Percentiles rank a stretch among this genome's conserved stretches.
Evolutionary conservation across 2,329 filamentous ascomycete genomes (phyloP).

Genomic region (Didymella pinodella): DNA sequence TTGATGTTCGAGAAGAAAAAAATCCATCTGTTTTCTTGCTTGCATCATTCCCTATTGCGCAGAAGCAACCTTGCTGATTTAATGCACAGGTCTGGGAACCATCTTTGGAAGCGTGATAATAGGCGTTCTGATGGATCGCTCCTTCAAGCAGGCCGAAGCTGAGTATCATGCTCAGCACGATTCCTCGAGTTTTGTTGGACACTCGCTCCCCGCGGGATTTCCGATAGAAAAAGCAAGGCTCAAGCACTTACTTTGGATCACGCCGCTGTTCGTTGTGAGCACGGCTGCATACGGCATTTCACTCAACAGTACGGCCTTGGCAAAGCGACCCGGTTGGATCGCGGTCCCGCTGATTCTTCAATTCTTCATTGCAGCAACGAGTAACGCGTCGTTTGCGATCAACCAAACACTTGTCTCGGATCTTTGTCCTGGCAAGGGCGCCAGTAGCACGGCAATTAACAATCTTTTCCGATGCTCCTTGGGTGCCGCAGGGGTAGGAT

Average conservation of each 20-base stretch:
- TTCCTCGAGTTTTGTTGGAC: background rate
- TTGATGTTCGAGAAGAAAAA: background rate
- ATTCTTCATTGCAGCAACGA: conserved; percentile 46
- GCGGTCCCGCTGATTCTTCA: conserved; percentile 25
- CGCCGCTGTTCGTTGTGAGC: background rate
- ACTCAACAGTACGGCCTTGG: conserved; percentile 42
- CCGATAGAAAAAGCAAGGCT: background rate
- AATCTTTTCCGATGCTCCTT: conserved; percentile 68
- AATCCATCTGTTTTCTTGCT: background rate
- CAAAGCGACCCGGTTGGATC: conserved; percentile 22
- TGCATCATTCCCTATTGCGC: background rate
- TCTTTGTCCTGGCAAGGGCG: conserved; percentile 66
- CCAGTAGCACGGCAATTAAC: conserved; percentile 69
- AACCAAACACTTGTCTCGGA: conserved; percentile 71
- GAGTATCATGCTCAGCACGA: conserved; percentile 40
- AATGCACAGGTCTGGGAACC: conserved; percentile 45
- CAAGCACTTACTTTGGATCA: background rate
- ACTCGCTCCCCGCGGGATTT: background rate
- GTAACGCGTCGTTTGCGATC: conserved; percentile 57
- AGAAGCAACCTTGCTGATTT: background rate
- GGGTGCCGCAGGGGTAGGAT: conserved; percentile 66
- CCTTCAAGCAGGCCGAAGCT: conserved; percentile 48
- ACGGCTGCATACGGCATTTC: conserved; percentile 13
- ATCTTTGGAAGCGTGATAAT: conserved; percentile 54
- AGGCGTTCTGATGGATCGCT: conserved; percentile 55